A percentile compares a stretch with the other conserved stretches of the same genome.
phyloP scores from a whole-genome alignment of 306 rosid genomes.

The Glycyrrhiza uralensis region DNA sequence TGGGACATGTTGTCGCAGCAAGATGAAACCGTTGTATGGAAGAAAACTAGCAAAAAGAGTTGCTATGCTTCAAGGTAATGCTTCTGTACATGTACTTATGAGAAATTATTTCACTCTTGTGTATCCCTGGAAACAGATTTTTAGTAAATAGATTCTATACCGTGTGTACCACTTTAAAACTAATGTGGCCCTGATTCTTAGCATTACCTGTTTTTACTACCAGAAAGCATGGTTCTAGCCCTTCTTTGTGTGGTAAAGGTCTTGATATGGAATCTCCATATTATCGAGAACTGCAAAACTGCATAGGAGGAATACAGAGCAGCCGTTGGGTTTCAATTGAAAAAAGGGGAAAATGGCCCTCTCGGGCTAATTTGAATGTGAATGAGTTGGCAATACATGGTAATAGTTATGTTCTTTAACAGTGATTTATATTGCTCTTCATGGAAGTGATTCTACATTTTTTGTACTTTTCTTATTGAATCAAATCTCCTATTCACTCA shows the following conservation, averaged over 20 bases:
- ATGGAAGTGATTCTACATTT: not conserved
- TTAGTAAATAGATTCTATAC: slow-evolving; percentile 14
- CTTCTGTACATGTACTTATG: not conserved
- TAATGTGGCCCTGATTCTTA: slow-evolving; percentile 23
- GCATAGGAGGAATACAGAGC: slow-evolving; percentile 85
- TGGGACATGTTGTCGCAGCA: slow-evolving; percentile 94
- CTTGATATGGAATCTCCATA: slow-evolving; percentile 79
- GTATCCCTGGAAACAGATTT: not conserved
- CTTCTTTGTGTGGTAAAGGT: slow-evolving; percentile 75
- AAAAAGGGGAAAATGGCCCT: slow-evolving; percentile 69
- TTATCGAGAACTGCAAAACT: slow-evolving; percentile 72
- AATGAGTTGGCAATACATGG: slow-evolving; percentile 70
- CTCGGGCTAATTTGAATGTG: slow-evolving; percentile 61
- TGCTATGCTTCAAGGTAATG: slow-evolving; percentile 78
- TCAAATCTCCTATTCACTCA: not conserved
- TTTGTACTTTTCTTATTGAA: not conserved
- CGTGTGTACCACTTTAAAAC: not conserved
- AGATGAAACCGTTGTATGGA: slow-evolving; percentile 96
- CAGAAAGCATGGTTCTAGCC: slow-evolving; percentile 66
- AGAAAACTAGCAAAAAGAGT: slow-evolving; percentile 77
- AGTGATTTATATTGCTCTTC: not conserved
- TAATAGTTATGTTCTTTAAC: slow-evolving; percentile 32
- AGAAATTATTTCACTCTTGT: slow-evolving; percentile 3
- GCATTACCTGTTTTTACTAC: slow-evolving; percentile 25
- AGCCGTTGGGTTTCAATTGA: slow-evolving; percentile 81